Evolutionary conservation across 768 basidiomycete species (phyloP).

Genomic region (Rhizopogon vinicolor): DNA sequence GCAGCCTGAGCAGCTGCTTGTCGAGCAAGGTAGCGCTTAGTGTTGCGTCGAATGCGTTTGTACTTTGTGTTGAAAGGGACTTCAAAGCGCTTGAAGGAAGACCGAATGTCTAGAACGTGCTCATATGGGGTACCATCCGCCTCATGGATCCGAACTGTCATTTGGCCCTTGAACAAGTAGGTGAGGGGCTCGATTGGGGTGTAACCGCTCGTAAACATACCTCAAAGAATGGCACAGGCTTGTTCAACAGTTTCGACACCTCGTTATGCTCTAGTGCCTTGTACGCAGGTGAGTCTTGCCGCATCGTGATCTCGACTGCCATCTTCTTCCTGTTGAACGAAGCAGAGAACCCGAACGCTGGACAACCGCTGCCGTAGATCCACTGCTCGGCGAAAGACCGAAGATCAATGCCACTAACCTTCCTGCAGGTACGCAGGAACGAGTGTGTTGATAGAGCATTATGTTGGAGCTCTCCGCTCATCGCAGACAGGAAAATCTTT

Average conservation of each 20-base stretch:
- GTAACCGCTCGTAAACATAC: conserved; percentile 32
- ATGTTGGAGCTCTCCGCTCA: conserved; percentile 84
- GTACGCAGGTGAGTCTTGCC: conserved; percentile 81
- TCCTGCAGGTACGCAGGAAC: conserved; percentile 89
- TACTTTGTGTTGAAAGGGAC: conserved; percentile 99
- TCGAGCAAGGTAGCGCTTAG: conserved; percentile 91
- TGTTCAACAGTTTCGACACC: conserved; percentile 60
- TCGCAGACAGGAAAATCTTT: conserved; percentile 89
- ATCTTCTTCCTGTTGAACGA: conserved; percentile 97
- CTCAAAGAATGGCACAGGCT: conserved; percentile 89
- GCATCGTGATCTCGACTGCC: conserved; percentile 94
- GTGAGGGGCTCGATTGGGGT: background rate
- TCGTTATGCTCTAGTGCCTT: conserved; percentile 62
- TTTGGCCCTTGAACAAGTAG: conserved; percentile 63
- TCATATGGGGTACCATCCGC: conserved; percentile 99
- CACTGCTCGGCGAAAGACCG: conserved; percentile 96
- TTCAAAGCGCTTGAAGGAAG: conserved; percentile 88
- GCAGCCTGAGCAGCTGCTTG: conserved; percentile 92
- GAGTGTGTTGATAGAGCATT: conserved; percentile 86
- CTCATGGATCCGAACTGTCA: conserved; percentile 98
- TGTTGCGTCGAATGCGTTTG: conserved; percentile 92
- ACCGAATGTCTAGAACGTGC: conserved; percentile 90
- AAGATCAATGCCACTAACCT: conserved; percentile 88
- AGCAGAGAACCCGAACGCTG: conserved; percentile 83
- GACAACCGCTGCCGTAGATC: conserved; percentile 98